A percentile compares a stretch with the other conserved stretches of the same genome.
Evolutionary conservation across 2,329 filamentous ascomycete species (phyloP).

Genomic region (Xylaria hypoxylon): DNA sequence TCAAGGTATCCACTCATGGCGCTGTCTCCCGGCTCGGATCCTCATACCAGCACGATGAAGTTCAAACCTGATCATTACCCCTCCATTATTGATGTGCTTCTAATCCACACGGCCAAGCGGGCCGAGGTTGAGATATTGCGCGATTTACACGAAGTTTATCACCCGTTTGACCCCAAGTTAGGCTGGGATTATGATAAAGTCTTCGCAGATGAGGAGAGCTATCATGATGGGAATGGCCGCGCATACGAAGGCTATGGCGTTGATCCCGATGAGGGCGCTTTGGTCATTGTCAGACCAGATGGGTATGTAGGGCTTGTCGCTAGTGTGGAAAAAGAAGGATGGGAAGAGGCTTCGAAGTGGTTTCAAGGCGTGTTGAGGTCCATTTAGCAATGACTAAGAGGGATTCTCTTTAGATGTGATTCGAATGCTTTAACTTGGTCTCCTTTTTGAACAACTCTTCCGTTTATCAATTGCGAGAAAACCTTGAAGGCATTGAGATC

Average conservation of each 20-base stretch:
- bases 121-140: conserved; percentile 60
- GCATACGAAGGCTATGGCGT: conserved; percentile 70
- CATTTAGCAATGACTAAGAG: background rate
- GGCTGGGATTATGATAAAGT: conserved; percentile 70
- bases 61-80: conserved; percentile 55
- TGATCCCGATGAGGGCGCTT: conserved; percentile 63
- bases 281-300: conserved; percentile 73
- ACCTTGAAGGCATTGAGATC: background rate
- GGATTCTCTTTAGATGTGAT: background rate
- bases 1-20: conserved; percentile 49
- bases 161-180: conserved; percentile 57
- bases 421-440: background rate
- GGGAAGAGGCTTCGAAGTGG: conserved; percentile 42
- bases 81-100: conserved; percentile 68
- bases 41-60: conserved; percentile 31
- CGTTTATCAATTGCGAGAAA: background rate
- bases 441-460: background rate
- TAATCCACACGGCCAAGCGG: conserved; percentile 67
- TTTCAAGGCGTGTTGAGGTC: conserved; percentile 40
- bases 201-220: conserved; percentile 65
- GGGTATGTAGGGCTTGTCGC: conserved; percentile 67
- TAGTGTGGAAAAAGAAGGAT: conserved; percentile 51
- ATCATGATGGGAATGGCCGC: conserved; percentile 64
- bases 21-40: conserved; percentile 41
- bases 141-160: conserved; percentile 63